Percentiles rank a stretch among this genome's conserved stretches.
phyloP scores from a whole-genome alignment of 768 basidiomycete species.

The Collybia nuda region DNA sequence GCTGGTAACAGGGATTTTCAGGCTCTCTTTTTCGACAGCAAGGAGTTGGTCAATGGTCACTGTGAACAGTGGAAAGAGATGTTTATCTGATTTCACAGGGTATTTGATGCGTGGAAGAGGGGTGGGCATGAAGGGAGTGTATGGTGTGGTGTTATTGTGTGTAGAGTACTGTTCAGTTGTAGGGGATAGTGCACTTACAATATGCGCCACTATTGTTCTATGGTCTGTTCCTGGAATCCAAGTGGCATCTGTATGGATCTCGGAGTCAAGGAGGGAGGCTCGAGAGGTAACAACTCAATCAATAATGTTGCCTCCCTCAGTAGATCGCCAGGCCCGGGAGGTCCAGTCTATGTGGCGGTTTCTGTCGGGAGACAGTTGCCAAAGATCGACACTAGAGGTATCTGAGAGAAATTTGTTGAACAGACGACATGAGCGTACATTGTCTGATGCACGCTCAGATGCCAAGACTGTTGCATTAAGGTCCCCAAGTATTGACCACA shows the following conservation, averaged over 20 bases:
- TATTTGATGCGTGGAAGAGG: slow-evolving; percentile 4
- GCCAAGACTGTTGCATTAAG: slow-evolving; percentile 14
- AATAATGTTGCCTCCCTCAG: slow-evolving; percentile 18
- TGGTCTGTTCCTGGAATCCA: slow-evolving; percentile 9
- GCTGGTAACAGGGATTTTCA: background rate
- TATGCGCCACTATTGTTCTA: background rate
- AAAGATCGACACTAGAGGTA: slow-evolving; percentile 12
- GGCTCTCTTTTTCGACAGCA: background rate
- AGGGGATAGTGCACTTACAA: background rate
- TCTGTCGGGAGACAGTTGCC: slow-evolving; percentile 8
- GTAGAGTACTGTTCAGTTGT: background rate
- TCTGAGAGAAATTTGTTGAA: slow-evolving; percentile 8
- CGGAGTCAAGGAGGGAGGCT: background rate
- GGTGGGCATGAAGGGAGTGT: background rate
- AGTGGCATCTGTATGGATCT: background rate
- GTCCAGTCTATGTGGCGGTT: slow-evolving; percentile 15
- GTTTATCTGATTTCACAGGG: slow-evolving; percentile 1
- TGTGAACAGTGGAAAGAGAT: background rate
- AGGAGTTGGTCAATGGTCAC: background rate
- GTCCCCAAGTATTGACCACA: slow-evolving; percentile 12
- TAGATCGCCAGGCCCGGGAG: background rate
- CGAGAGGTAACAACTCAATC: slow-evolving; percentile 14
- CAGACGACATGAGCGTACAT: background rate
- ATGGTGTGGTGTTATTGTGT: background rate
- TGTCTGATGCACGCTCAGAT: slow-evolving; percentile 7